phyloP scores from a whole-genome alignment of 106 monocot genomes.

The Alisma plantagoaquatica region DNA sequence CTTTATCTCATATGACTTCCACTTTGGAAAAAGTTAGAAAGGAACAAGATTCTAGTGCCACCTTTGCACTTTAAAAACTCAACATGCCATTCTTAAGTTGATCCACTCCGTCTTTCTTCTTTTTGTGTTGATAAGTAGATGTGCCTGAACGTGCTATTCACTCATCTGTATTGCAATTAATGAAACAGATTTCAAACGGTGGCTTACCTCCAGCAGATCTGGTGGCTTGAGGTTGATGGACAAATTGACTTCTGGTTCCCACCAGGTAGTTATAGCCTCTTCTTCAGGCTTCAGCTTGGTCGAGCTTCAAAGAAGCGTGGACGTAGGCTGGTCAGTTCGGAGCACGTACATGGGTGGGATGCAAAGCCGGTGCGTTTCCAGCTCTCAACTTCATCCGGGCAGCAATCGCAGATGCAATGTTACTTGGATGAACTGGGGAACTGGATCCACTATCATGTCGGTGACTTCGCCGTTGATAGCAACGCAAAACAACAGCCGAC shows the following conservation, averaged over 20 bases:
- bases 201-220: conserved; percentile 12
- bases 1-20: too few relatives aligned
- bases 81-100: too few relatives aligned
- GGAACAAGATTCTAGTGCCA: too few relatives aligned
- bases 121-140: too few relatives aligned
- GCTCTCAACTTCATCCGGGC: conserved; percentile 9
- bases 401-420: conserved; percentile 1
- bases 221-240: conserved; percentile 10
- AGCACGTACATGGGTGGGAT: conserved; percentile 12
- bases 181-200: conserved; percentile 9
- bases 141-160: too few relatives aligned
- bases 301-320: background rate
- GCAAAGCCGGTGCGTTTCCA: conserved; percentile 11
- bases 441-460: conserved; percentile 9
- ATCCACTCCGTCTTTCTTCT: too few relatives aligned
- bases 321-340: background rate
- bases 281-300: conserved; percentile 7
- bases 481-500: too few relatives aligned
- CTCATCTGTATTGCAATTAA: too few relatives aligned
- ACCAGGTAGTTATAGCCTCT: background rate
- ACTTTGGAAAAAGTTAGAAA: too few relatives aligned
- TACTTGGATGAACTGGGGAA: conserved; percentile 10
- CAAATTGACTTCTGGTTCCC: background rate
- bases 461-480: conserved; percentile 1
- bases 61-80: too few relatives aligned